phyloP scores from a whole-genome alignment of 257 asterid species.

The Scutellaria barbata region DNA sequence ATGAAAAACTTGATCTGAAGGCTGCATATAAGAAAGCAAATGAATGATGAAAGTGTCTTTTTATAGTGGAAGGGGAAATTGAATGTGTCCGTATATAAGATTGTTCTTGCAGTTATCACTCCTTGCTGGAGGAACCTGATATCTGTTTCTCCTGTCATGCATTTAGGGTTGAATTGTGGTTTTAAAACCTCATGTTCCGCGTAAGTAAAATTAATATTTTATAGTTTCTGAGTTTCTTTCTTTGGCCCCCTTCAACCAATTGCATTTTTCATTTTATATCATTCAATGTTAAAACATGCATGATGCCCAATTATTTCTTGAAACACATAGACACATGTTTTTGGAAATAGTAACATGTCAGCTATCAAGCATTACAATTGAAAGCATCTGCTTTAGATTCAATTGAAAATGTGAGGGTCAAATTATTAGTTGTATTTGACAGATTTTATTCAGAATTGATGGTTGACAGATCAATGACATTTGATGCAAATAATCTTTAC shows the following conservation, averaged over 20 bases:
- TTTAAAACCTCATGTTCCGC: not conserved
- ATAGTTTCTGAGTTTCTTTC: not conserved
- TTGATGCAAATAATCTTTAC: not conserved
- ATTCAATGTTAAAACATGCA: slow-evolving; percentile 10
- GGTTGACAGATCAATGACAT: slow-evolving; percentile 9
- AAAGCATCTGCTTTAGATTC: slow-evolving; percentile 16
- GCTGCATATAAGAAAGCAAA: not conserved
- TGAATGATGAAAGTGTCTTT: not conserved
- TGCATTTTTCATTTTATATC: slow-evolving; percentile 8
- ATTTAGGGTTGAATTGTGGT: slow-evolving; percentile 13
- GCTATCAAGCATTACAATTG: not conserved
- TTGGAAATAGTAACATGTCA: slow-evolving; percentile 6
- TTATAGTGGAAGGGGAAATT: not conserved
- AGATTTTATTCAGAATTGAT: not conserved
- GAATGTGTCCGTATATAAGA: not conserved
- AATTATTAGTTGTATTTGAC: not conserved
- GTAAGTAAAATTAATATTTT: not conserved
- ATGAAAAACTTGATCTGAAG: not conserved
- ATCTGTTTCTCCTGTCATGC: not conserved
- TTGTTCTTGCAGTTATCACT: not conserved
- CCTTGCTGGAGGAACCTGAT: not conserved
- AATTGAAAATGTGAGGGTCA: slow-evolving; percentile 17
- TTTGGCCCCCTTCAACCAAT: slow-evolving; percentile 19
- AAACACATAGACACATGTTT: slow-evolving; percentile 7
- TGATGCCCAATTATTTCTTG: not conserved